Evolutionary conservation across 2,329 filamentous ascomycete species (phyloP), one percentile per base, ranked within the genome.

Genomic region (Aspergillus niger): DNA sequence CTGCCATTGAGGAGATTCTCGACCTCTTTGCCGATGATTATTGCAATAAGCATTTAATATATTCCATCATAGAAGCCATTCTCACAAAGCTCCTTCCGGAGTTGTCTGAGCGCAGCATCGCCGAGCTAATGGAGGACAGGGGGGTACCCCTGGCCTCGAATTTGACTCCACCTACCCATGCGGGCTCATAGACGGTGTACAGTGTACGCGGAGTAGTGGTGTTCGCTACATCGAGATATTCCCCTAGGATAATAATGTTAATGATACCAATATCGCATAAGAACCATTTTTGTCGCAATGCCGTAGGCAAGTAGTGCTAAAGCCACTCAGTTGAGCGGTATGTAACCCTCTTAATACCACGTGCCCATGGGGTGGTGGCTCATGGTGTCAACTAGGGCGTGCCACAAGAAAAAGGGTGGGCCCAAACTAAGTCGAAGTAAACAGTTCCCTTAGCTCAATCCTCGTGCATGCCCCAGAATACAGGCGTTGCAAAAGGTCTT

Each of bases 21-120:
- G 86, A 90, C 68, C 81, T 93, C 39, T 89, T 97, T 66, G 86
- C 85, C 15, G 92, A 97, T 76, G 82, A 85, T 55, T 97, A 97
- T 78, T 89, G 92, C 77, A 99, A 99, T 78, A 96, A 93, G 79
- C 92, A 97, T 78, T 80, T 98, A 32, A 80, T 97, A 67, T 97
- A 96, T 72, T 83, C 86, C 48, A 82, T 95, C 51, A 79, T 98
- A 36, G 95, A 99, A 78, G 78, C 94, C 60, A 74, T 97, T 2
- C 81, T 97, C n/a, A 85, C 92, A 59, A 86, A 89, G 65, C 76
- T 98, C 63, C 85, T 97, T 72, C 95, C 95, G 4, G 95, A 99
- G 78, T 75, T 98, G 69, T 83, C 83, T 57, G 89, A 91, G 69
- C 87, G 86, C 72, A 86, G 87, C 39, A 84, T 91, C 30, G 81